Conservation (phyloP, 768 basidiomycete species). For the Tricholoma hemisulphureum region DNA sequence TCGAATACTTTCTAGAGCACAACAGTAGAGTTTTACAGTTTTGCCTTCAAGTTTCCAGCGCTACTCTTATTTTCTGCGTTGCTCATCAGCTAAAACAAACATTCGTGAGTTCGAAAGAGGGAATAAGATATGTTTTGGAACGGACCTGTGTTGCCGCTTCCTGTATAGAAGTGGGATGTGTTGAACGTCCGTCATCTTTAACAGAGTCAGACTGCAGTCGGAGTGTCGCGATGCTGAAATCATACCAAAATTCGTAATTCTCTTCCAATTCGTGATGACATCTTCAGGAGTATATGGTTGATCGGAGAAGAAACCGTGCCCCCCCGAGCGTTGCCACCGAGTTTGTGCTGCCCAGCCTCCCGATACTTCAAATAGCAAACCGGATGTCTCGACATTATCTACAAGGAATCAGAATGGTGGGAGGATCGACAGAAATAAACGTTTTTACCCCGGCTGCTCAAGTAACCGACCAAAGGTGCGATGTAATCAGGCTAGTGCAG, state of each 20-base stretch:
- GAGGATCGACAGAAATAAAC: not conserved
- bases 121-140: slow-evolving; percentile 10
- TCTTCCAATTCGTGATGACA: slow-evolving; percentile 73
- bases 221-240: not conserved
- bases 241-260: slow-evolving; percentile 83
- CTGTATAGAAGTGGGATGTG: slow-evolving; percentile 69
- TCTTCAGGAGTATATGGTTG: slow-evolving; percentile 76
- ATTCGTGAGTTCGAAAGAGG: not conserved
- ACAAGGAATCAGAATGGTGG: not conserved
- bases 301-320: slow-evolving; percentile 83
- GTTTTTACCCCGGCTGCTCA: slow-evolving; percentile 65
- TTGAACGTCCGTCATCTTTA: slow-evolving; percentile 77
- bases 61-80: slow-evolving; percentile 52
- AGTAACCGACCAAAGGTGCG: slow-evolving; percentile 89
- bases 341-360: slow-evolving; percentile 93
- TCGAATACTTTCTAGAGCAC: too few relatives aligned
- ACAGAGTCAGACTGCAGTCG: not conserved
- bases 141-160: slow-evolving; percentile 77
- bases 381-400: slow-evolving; percentile 73
- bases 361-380: slow-evolving; percentile 78
- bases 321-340: slow-evolving; percentile 89
- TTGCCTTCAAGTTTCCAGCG: slow-evolving; percentile 48
- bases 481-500: slow-evolving; percentile 76
- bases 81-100: slow-evolving; percentile 37
- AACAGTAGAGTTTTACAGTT: slow-evolving; percentile 50